Base-by-base conservation (phyloP, 2,329 filamentous ascomycete genomes). In the Talaromyces piceae region DNA sequence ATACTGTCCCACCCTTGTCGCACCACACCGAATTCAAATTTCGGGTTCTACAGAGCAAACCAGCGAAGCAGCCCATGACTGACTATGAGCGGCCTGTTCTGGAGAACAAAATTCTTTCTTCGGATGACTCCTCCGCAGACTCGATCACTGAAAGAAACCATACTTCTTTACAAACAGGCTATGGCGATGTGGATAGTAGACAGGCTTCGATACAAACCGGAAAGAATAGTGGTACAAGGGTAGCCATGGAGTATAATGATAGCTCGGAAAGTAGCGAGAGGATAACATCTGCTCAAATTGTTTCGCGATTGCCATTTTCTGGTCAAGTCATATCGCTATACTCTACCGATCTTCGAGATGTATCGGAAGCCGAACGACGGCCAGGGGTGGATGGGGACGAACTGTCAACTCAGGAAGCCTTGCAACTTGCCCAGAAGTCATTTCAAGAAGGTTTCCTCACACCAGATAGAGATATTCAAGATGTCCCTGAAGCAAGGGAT, bases 381-480 rank as follows among this genome's bases (percentile, higher is more conserved):
- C 54, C 54, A 5, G 57, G 61, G 26, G 63, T 59, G 43, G 57
- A 58, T 4, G 68, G 69, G 28, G 57, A 60, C 4, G 61, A 68
- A 11, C 58, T 71, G 23, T 71, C 69, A 0, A 73, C 70, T 0
- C 70, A 73, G 51, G 67, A 67, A 22, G 69, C 70, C 13, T 53
- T 71, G 22, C 52, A 64, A 2, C 63, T 65, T 33, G 70, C 69
- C 5, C 69, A 71, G 49, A 64, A 59, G 26, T 68, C 67, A 1
- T 70, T 72, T 25, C 67, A 70, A 45, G 63, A 69, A 20, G 68
- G 69, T 41, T 45, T 72, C 8, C 57, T 61, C 8, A 70, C 62
- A 22, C 64, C 64, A 4, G 57, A 52, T 5, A 58, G 52, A 16
- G 45, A 26, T 18, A 20, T 33, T 48, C 27, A 33, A 46, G 23